Evolutionary conservation across 306 rosid genomes (phyloP), one percentile per base, ranked within the genome.

Genomic region (Sphenostylis stenocarpa): DNA sequence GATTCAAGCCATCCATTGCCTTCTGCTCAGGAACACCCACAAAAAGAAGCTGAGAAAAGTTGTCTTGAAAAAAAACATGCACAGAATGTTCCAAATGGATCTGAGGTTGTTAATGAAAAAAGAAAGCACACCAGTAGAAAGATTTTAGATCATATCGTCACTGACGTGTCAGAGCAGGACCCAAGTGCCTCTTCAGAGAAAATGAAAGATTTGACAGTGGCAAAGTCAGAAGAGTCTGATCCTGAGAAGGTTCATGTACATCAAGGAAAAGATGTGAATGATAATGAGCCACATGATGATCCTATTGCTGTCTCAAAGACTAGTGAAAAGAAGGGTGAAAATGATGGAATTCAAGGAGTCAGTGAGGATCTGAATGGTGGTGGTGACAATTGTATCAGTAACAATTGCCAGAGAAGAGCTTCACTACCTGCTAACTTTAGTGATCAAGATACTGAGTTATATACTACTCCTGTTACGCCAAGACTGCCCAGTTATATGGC

Each of bases 401-500:
- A 80, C 82, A 83, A 76, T 74, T 63, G 29, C 84, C 76, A 77
- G 63, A 76, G 86, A 84, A 83, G 86, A 79, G 86, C 88, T 67
- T 85, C 88, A 57, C 64, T 85, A 14, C 88, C 90, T 29, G 78
- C 75, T 43, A 85, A 81, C 48, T 81, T 85, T 38, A 85, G 83
- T 48, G 80, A 76, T 83, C 83, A 73, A 49, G 89, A 86, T 29
- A 81, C 20, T 67, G 84, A 75, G 52, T 44, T 70, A 31, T 89
- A 83, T 49, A 81, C 16, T 80, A 79, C 82, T 51, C 57, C 57
- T 51, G 14, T 51, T 7, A 51, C 57, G 45, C 81, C 85, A 66
- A 78, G 79, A 29, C 38, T 89, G 26, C 91, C 93, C 4, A 86
- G 88, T 84, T 89, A 89, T 77, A 89, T 89, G 93, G 84, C 77